A percentile compares a stretch with the other conserved stretches of the same genome.
phyloP scores from a whole-genome alignment of 2,329 filamentous ascomycete species.

The Madurella mycetomatis region DNA sequence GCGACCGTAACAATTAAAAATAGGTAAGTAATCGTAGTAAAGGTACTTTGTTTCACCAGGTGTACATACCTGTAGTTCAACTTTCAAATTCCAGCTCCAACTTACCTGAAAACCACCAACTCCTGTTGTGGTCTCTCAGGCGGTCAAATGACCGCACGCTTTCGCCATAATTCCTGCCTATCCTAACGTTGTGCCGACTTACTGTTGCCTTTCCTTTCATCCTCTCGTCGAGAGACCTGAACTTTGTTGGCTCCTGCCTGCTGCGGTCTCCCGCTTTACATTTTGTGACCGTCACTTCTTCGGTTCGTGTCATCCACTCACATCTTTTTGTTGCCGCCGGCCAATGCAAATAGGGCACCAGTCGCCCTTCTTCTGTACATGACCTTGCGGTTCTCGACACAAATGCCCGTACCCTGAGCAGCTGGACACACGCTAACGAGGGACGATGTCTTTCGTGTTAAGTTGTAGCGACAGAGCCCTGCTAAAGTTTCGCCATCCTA shows the following conservation, averaged over 20 bases:
- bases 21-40: not conserved
- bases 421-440: not conserved
- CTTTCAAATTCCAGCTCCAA: no score
- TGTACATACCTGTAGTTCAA: no score
- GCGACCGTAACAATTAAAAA: constrained; percentile 10
- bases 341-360: not conserved
- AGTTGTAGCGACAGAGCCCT: not conserved
- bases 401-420: not conserved
- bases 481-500: not conserved
- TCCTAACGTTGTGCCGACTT: no score
- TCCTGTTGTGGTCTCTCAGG: no score
- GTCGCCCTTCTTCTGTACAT: not conserved
- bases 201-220: no score
- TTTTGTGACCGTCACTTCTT: not conserved
- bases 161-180: no score
- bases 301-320: not conserved
- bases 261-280: no score
- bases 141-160: no score
- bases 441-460: not conserved
- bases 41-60: no score
- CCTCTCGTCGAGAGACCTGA: no score
- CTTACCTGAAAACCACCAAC: no score
- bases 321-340: not conserved
- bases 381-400: not conserved
- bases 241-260: no score